phyloP scores from a whole-genome alignment of 73 alveolate species.

The Diophrys appendiculata region DNA sequence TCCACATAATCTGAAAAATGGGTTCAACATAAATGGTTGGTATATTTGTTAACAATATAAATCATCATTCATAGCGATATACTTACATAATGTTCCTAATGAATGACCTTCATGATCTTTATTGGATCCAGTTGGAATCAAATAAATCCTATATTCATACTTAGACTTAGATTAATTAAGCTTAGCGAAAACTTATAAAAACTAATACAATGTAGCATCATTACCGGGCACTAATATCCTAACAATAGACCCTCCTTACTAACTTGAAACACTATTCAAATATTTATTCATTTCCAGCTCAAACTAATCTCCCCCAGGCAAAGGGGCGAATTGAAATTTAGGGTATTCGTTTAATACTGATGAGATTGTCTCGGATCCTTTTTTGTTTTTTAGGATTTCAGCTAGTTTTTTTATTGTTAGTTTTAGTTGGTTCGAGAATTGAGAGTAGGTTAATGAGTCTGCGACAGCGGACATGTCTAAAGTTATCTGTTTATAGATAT shows the following conservation, averaged over 20 bases:
- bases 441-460: background rate
- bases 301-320: background rate
- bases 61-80: slow-evolving; percentile 56
- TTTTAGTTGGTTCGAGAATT: background rate
- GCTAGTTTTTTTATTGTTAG: slow-evolving; percentile 25
- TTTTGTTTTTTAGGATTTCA: slow-evolving; percentile 12
- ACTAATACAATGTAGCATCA: slow-evolving; percentile 20
- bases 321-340: background rate
- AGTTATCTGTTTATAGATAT: slow-evolving; percentile 29
- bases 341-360: slow-evolving; percentile 17
- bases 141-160: slow-evolving; percentile 29
- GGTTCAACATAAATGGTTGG: slow-evolving; percentile 6
- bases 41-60: slow-evolving; percentile 42
- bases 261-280: background rate
- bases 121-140: slow-evolving; percentile 32
- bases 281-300: background rate
- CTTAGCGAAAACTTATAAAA: slow-evolving; percentile 4
- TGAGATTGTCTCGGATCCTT: slow-evolving; percentile 24
- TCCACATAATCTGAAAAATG: too few species aligned
- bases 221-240: background rate
- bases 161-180: background rate
- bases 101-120: too few species aligned
- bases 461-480: background rate
- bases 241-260: background rate
- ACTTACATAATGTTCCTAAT: slow-evolving; percentile 22